Evolutionary conservation across 2,329 filamentous ascomycete species (phyloP).

Genomic region (Penicillium italicum): DNA sequence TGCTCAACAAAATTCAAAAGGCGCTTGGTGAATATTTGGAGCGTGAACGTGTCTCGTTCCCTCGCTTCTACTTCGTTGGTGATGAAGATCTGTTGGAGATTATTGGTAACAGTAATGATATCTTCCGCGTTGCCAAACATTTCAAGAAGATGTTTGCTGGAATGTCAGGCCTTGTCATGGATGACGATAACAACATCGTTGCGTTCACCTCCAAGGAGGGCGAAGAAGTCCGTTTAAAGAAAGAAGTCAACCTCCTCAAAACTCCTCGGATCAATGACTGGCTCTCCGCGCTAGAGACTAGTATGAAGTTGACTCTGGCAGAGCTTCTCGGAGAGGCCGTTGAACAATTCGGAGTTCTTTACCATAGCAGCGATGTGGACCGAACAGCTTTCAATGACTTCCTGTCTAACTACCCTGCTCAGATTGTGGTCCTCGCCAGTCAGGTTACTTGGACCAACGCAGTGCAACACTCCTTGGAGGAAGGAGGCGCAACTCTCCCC

Average conservation of each 20-base stretch:
- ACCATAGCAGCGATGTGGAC: conserved; percentile 68
- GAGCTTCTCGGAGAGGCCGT: conserved; percentile 86
- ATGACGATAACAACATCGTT: conserved; percentile 83
- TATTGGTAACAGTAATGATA: conserved; percentile 99
- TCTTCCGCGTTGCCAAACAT: conserved; percentile 92
- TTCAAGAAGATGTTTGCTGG: conserved; percentile 99
- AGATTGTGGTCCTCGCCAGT: conserved; percentile 90
- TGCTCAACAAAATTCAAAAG: conserved; percentile 98
- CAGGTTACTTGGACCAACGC: conserved; percentile 91
- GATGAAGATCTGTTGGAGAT: conserved; percentile 98
- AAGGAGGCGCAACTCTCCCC: conserved; percentile 66
- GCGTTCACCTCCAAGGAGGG: conserved; percentile 95
- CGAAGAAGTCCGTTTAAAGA: conserved; percentile 81
- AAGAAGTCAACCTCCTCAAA: conserved; percentile 86
- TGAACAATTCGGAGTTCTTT: conserved; percentile 74
- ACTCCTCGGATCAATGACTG: conserved; percentile 98
- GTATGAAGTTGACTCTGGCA: conserved; percentile 91
- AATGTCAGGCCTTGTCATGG: conserved; percentile 82
- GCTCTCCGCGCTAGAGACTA: conserved; percentile 86
- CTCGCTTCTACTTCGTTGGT: conserved; percentile 98
- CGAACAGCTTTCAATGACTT: conserved; percentile 70
- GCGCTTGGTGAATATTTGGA: conserved; percentile 97
- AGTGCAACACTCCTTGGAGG: conserved; percentile 71
- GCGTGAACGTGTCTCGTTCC: conserved; percentile 94
- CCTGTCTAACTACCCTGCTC: conserved; percentile 79